Evolutionary conservation across 2,329 filamentous ascomycete species (phyloP), one percentile per base, ranked within the genome.

Genomic region (Tolypocladium album): DNA sequence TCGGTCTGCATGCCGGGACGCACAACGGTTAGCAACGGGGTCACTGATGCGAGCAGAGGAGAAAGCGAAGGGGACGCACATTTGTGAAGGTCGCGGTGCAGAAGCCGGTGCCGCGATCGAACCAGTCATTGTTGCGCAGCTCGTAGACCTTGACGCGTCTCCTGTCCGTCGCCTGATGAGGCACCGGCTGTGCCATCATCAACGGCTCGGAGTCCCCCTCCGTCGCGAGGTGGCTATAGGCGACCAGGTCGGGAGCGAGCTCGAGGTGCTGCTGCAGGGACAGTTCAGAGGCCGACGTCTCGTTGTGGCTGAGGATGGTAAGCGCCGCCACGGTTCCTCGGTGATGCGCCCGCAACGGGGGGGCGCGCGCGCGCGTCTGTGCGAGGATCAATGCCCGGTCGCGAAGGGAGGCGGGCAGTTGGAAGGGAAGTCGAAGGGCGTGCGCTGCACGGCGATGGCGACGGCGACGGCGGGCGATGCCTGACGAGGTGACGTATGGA

Each of bases 71-170:
- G 63, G 61, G 57, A 73, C 88, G 74, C 84, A 94, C 89, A 73
- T 86, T 82, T 64, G 87, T 77, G 65, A 89, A 84, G 65, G 86
- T 82, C 56, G 92, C 92, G 62, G 86, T 90, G 74, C 94, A 97
- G 75, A 97, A 97, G 64, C 94, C 94, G 56, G 94, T 99, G 65
- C 94, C 94, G 70, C 93, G 84, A 77, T 99, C 94, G 73, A 93
- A 97, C 94, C 94, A 99, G 85, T 97, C 94, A 82, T 96, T 96
- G 78, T 96, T 92, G 75, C 90, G 91, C 70, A 99, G 84, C 80
- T 97, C 94, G 76, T 99, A 99, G 73, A 99, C 94, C 82, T 99
- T 99, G 76, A 97, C 94, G 82, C 94, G 83, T 75, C 83, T 86
- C 77, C 81, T 85, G 70, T 87, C 84, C 74, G 81, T 81, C 74